These are phyloP conservation scores for Coccinonectria pachysandricola DNA, from an alignment of 2,329 filamentous ascomycete genomes.

Conservation along the genomic window DNA sequence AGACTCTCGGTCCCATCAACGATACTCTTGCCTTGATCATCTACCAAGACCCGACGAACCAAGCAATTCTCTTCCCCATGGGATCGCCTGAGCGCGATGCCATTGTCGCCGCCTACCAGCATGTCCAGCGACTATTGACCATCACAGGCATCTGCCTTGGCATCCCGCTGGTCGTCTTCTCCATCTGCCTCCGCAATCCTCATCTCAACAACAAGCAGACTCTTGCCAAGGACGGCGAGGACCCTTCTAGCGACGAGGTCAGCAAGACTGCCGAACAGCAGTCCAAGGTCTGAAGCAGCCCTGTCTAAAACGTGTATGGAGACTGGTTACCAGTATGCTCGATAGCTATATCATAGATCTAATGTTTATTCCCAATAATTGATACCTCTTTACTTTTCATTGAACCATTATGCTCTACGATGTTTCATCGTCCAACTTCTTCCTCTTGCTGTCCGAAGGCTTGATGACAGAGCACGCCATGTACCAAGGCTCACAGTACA, in stretches of 20 bases:
- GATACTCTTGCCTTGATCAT: constrained; percentile 24
- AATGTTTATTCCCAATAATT: too few relatives aligned
- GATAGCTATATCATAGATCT: too few relatives aligned
- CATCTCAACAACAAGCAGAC: constrained; percentile 36
- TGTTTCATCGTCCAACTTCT: too few relatives aligned
- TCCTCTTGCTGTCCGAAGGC: too few relatives aligned
- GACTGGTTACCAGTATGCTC: too few relatives aligned
- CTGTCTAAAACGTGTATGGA: too few relatives aligned
- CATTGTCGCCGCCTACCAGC: constrained; percentile 34
- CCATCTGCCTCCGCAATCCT: constrained; percentile 33
- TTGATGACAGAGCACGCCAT: too few relatives aligned
- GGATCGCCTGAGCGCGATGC: constrained; percentile 33
- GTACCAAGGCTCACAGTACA: too few relatives aligned
- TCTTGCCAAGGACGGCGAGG: constrained; percentile 24
- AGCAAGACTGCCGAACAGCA: too few relatives aligned
- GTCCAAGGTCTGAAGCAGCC: too few relatives aligned
- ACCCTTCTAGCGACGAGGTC: background rate
- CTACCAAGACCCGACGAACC: constrained; percentile 28
- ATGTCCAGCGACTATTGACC: constrained; percentile 35
- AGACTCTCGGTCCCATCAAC: constrained; percentile 27
- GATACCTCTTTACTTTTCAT: too few relatives aligned
- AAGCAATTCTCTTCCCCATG: constrained; percentile 26
- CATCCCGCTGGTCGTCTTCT: constrained; percentile 36
- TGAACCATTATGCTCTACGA: too few relatives aligned
- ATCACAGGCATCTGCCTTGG: constrained; percentile 40